Conservation (phyloP, 768 basidiomycete species). For the Amanita brunnescens region DNA sequence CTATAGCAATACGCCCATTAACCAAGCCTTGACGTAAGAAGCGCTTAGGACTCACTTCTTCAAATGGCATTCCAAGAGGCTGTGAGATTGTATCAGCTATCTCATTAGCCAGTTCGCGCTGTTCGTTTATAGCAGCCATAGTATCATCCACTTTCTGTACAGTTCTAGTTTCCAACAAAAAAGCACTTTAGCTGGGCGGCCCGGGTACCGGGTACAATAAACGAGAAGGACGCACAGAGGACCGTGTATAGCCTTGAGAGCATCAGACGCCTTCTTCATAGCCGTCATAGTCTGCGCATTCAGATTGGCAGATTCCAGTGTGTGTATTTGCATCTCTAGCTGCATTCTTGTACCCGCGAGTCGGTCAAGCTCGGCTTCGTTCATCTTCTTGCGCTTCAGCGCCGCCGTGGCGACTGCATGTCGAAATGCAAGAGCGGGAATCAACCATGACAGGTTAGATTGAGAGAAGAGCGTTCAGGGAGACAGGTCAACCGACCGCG, state of each 20-base stretch:
- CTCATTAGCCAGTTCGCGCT: slow-evolving; percentile 88
- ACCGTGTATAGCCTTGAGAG: slow-evolving; percentile 82
- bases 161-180: slow-evolving; percentile 41
- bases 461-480: not conserved
- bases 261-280: slow-evolving; percentile 93
- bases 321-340: slow-evolving; percentile 94
- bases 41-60: slow-evolving; percentile 59
- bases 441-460: not conserved
- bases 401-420: slow-evolving; percentile 76
- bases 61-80: slow-evolving; percentile 33
- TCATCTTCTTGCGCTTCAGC: slow-evolving; percentile 87
- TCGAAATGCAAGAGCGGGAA: no score
- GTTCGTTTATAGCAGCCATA: slow-evolving; percentile 83
- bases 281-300: slow-evolving; percentile 96
- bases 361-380: slow-evolving; percentile 79
- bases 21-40: slow-evolving; percentile 31
- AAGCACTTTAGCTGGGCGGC: no score
- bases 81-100: slow-evolving; percentile 83
- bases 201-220: not conserved
- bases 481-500: slow-evolving; percentile 8
- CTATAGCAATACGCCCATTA: slow-evolving; percentile 27
- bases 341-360: slow-evolving; percentile 81
- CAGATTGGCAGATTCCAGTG: slow-evolving; percentile 93
- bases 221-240: slow-evolving; percentile 57
- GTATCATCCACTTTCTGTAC: slow-evolving; percentile 85